Conservation (phyloP, 805 yeast genomes). For the Starmerella cellae region DNA sequence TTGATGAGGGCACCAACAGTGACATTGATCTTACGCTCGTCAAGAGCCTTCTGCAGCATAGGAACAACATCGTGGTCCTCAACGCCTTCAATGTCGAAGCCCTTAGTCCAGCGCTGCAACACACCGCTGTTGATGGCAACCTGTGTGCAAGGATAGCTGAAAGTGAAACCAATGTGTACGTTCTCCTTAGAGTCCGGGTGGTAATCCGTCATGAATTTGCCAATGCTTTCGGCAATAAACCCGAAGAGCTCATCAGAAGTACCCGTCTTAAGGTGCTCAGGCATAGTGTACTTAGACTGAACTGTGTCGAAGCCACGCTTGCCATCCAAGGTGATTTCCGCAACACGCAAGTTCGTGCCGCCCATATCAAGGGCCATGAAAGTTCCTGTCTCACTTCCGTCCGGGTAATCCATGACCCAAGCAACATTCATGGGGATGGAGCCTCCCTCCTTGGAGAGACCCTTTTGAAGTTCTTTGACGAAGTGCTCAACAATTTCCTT, state of each 20-base stretch:
- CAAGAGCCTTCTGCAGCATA: constrained; percentile 66
- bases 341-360: constrained; percentile 92
- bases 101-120: constrained; percentile 95
- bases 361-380: constrained; percentile 91
- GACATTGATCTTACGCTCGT: constrained; percentile 55
- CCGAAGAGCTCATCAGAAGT: constrained; percentile 60
- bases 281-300: constrained; percentile 76
- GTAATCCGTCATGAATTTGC: constrained; percentile 57
- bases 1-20: constrained; percentile 83
- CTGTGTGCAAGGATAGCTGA: constrained; percentile 72
- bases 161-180: constrained; percentile 84
- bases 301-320: constrained; percentile 70
- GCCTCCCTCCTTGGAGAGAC: constrained; percentile 52
- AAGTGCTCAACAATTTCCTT: constrained; percentile 61
- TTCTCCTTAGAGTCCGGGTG: constrained; percentile 43
- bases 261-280: constrained; percentile 66
- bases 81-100: constrained; percentile 83
- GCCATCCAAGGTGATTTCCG: constrained; percentile 72
- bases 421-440: constrained; percentile 94
- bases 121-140: constrained; percentile 70
- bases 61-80: constrained; percentile 93
- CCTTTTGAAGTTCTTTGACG: constrained; percentile 65
- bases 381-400: constrained; percentile 82
- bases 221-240: constrained; percentile 73
- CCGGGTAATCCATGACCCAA: constrained; percentile 90